Conservation (phyloP, 2,329 filamentous ascomycete species). For the Beauveria rudraprayagi region DNA sequence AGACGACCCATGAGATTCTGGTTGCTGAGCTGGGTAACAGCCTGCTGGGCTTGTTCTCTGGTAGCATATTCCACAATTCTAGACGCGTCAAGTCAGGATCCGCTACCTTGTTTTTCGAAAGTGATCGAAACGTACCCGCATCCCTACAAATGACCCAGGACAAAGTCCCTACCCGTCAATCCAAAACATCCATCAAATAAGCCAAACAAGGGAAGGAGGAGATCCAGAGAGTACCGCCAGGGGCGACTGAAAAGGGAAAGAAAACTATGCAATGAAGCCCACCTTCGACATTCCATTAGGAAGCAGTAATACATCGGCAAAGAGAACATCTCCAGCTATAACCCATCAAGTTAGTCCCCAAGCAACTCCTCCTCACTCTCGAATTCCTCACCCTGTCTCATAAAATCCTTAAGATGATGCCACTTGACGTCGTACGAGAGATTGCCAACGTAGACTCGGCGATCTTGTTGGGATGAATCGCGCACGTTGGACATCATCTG, state of each 20-base stretch:
- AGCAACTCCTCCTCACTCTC: slow-evolving; percentile 18
- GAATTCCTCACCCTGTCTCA: slow-evolving; percentile 82
- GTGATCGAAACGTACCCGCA: slow-evolving; percentile 72
- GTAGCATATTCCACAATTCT: slow-evolving; percentile 99
- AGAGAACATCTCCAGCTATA: slow-evolving; percentile 95
- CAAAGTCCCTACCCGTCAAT: slow-evolving; percentile 97
- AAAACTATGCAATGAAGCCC: slow-evolving; percentile 85
- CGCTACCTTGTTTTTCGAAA: background rate
- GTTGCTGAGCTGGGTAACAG: slow-evolving; percentile 96
- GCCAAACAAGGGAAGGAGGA: slow-evolving; percentile 55
- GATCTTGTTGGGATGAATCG: slow-evolving; percentile 95
- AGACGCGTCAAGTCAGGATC: slow-evolving; percentile 23
- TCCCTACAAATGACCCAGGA: slow-evolving; percentile 91
- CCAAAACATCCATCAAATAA: slow-evolving; percentile 77
- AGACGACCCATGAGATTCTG: slow-evolving; percentile 98
- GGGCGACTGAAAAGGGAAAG: slow-evolving; percentile 23
- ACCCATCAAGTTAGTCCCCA: slow-evolving; percentile 31
- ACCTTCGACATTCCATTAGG: slow-evolving; percentile 99
- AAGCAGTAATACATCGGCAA: slow-evolving; percentile 98
- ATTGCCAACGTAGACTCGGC: slow-evolving; percentile 98
- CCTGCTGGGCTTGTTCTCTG: slow-evolving; percentile 96
- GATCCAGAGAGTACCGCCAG: slow-evolving; percentile 32
- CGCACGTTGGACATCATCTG: slow-evolving; percentile 93
- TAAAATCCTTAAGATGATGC: slow-evolving; percentile 99
- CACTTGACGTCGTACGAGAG: slow-evolving; percentile 99